Percentiles rank a stretch among this genome's conserved stretches.
These are phyloP conservation scores for Neofusicoccum sp. DNA, from an alignment of 2,329 filamentous ascomycete genomes.

Conservation along the genomic window DNA sequence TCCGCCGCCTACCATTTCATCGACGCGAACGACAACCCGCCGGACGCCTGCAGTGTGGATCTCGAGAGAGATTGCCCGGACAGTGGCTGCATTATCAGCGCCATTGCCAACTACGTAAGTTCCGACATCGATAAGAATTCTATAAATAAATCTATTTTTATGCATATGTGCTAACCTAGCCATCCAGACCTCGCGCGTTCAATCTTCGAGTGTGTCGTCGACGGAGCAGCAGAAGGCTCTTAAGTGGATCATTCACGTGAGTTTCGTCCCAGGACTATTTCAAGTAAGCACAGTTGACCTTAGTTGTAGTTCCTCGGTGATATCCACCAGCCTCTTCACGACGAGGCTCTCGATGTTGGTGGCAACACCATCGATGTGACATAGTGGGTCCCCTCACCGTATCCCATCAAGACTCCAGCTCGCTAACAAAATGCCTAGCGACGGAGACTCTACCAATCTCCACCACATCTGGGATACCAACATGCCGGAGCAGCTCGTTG, in stretches of 20 bases:
- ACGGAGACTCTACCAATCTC: conserved; percentile 41
- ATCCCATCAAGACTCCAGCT: too few relatives aligned
- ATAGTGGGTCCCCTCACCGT: conserved; percentile 25
- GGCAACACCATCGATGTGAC: conserved; percentile 47
- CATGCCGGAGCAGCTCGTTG: conserved; percentile 43
- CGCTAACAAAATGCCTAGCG: conserved; percentile 1
- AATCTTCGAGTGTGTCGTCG: conserved; percentile 29
- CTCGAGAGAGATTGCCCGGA: conserved; percentile 52
- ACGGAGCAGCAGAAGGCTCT: conserved; percentile 44
- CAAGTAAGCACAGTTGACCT: too few relatives aligned
- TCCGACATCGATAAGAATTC: neutral
- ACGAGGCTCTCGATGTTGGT: conserved; percentile 46
- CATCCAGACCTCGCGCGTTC: conserved; percentile 38
- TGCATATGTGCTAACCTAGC: neutral
- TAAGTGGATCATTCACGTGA: conserved; percentile 46
- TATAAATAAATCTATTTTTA: neutral
- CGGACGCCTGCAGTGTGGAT: conserved; percentile 48
- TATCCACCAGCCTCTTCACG: conserved; percentile 68
- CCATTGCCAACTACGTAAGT: conserved; percentile 52
- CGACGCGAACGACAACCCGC: conserved; percentile 51
- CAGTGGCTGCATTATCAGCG: conserved; percentile 52
- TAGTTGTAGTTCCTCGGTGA: conserved; percentile 60
- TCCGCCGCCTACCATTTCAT: conserved; percentile 52
- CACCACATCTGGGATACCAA: conserved; percentile 39
- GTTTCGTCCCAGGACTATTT: neutral